Evolutionary conservation across 1,284 basidiomycete species (phyloP), one percentile per base, ranked within the genome.

Genomic region (Kwoniella shivajii): DNA sequence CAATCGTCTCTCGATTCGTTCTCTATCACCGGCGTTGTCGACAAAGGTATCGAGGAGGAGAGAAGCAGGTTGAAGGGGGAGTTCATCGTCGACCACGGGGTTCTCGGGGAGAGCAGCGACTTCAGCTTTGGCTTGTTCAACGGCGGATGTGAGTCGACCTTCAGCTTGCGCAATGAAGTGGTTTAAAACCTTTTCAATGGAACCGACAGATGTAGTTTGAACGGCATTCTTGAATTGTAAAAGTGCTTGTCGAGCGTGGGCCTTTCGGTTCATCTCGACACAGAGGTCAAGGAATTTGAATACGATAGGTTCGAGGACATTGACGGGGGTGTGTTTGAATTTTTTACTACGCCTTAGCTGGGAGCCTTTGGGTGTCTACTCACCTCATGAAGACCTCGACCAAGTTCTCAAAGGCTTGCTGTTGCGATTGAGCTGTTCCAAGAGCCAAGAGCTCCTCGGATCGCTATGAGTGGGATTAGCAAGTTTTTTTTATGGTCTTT

Each of bases 301-400:
- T 84, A 98, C 90, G 79, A 99, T 97, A 59, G 96, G 96, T 78
- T 99, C 95, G 54, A 99, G 86, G 9, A 89, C 87, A 5, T 86
- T 81, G 36, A 98, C 82, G 1, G 94, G 91, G 0, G 93, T 96
- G 58, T 89, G 88, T 68, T 93, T 86, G 83, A 99, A 98, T 56
- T 91, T 87, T 81, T 98, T 97, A 20, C 76, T 78, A 59, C n/a
- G n/a, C n/a, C n/a, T n/a, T n/a, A n/a, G n/a, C n/a, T n/a, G n/a
- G n/a, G n/a, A n/a, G n/a, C n/a, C n/a, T n/a, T n/a, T n/a, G n/a
- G n/a, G n/a, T n/a, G 43, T 26, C 10, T 16, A 69, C 76, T 62
- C 57, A 78, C 75, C 72, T 73, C 57, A 73, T 72, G 69, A 78
- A 77, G 37, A 78, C 76, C 65, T 78, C 77, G 50, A 68, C 70